Percentiles rank a stretch among this genome's conserved stretches.
These are phyloP conservation scores for Salix arbutifolia DNA, from an alignment of 345 rosid species.

Conservation along the genomic window DNA sequence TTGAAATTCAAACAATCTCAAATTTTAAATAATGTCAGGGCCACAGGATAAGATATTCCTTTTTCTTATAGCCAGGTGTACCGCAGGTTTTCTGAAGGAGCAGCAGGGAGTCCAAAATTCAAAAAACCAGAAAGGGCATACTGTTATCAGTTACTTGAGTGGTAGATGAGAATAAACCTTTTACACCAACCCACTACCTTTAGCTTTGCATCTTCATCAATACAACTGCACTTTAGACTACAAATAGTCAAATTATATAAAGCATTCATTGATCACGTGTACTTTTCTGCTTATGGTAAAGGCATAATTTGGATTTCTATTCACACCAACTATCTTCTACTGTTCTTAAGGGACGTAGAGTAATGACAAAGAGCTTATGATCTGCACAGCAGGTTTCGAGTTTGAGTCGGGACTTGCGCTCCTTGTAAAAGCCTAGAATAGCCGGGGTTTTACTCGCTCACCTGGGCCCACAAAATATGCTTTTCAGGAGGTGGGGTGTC, in stretches of 20 bases:
- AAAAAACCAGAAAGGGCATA: neutral
- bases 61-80: no score
- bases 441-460: no score
- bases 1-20: neutral
- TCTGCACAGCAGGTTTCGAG: no score
- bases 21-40: neutral
- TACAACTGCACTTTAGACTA: slow-evolving; percentile 36
- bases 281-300: neutral
- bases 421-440: fast-evolving
- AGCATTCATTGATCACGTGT: slow-evolving; percentile 14
- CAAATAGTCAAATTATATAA: slow-evolving; percentile 34
- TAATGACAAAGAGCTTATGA: no score
- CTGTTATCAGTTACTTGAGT: neutral
- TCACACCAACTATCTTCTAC: neutral
- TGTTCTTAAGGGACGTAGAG: no score
- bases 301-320: slow-evolving; percentile 17
- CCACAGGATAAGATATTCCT: neutral
- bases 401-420: no score
- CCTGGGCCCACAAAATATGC: no score
- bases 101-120: slow-evolving; percentile 14
- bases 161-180: slow-evolving; percentile 3
- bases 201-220: slow-evolving; percentile 48
- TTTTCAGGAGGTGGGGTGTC: no score
- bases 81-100: neutral
- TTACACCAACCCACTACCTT: slow-evolving; percentile 28